phyloP scores from a whole-genome alignment of 768 basidiomycete genomes.

The Tubosaeta sp. region DNA sequence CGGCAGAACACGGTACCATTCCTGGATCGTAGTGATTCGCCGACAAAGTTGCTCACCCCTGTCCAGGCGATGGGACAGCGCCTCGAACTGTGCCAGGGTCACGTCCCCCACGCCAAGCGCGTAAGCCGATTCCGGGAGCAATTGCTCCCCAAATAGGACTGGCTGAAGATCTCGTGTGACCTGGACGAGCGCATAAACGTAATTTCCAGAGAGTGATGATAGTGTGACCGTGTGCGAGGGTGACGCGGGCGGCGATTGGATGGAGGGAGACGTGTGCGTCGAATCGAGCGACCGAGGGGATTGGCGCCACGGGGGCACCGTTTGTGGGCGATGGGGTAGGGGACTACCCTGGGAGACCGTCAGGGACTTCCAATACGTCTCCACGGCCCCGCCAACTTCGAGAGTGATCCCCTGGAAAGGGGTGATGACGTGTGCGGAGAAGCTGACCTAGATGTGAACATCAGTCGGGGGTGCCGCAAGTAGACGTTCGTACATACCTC shows the following conservation, averaged over 20 bases:
- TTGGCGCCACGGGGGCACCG: slow-evolving; percentile 33
- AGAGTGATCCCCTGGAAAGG: slow-evolving; percentile 91
- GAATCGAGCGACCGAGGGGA: slow-evolving; percentile 42
- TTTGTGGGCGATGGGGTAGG: slow-evolving; percentile 33
- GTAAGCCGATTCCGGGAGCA: slow-evolving; percentile 65
- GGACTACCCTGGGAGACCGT: slow-evolving; percentile 27
- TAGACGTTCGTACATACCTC: slow-evolving; percentile 50
- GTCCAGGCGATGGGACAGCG: slow-evolving; percentile 52
- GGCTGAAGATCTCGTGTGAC: slow-evolving; percentile 91
- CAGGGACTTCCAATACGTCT: slow-evolving; percentile 97
- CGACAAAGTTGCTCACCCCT: slow-evolving; percentile 37
- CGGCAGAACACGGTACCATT: slow-evolving; percentile 47
- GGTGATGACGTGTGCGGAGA: slow-evolving; percentile 81
- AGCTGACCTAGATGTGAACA: slow-evolving; percentile 58
- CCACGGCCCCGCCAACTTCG: slow-evolving; percentile 90
- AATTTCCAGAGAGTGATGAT: slow-evolving; percentile 87
- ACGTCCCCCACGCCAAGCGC: slow-evolving; percentile 83
- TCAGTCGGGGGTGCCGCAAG: slow-evolving; percentile 1
- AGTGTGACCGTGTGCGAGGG: slow-evolving; percentile 66
- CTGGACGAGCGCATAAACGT: slow-evolving; percentile 82
- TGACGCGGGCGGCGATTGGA: slow-evolving; percentile 45
- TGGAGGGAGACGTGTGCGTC: slow-evolving; percentile 68
- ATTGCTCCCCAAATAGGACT: slow-evolving; percentile 75
- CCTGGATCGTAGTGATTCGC: slow-evolving; percentile 27
- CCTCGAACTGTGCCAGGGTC: slow-evolving; percentile 74